phyloP scores from a whole-genome alignment of 192 early-diverging fungal species.

The Backusella westeae region DNA sequence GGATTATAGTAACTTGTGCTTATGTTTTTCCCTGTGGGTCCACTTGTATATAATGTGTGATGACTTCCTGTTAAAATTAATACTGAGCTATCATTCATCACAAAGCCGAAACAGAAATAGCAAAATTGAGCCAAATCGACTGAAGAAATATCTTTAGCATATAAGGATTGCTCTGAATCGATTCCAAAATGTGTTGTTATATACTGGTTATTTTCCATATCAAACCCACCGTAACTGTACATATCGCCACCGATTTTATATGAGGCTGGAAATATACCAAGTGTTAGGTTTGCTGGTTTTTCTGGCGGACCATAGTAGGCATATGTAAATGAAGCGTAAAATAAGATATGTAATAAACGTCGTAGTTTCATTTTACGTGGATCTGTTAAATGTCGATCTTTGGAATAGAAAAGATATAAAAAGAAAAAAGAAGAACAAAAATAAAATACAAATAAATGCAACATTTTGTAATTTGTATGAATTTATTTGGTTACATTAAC shows the following conservation, averaged over 20 bases:
- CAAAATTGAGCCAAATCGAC: background rate
- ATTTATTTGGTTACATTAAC: background rate
- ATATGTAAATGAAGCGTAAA: background rate
- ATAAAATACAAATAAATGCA: background rate
- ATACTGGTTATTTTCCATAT: background rate
- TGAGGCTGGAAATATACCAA: background rate
- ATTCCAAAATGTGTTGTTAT: background rate
- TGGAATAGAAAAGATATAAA: background rate
- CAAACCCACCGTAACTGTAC: background rate
- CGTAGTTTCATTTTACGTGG: background rate
- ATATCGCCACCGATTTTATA: background rate
- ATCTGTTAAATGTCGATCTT: background rate
- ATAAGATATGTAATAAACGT: background rate
- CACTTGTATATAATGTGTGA: background rate
- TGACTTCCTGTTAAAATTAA: background rate
- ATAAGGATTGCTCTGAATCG: background rate
- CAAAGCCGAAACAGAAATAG: background rate
- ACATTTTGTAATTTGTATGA: background rate
- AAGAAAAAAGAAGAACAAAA: background rate
- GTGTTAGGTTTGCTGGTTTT: background rate
- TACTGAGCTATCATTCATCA: background rate
- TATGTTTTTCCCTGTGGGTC: background rate
- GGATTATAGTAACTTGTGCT: background rate
- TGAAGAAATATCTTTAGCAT: background rate
- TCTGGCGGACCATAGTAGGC: background rate